Evolutionary conservation across 2,329 filamentous ascomycete species (phyloP).

Genomic region (Colletotrichum brevisporum): DNA sequence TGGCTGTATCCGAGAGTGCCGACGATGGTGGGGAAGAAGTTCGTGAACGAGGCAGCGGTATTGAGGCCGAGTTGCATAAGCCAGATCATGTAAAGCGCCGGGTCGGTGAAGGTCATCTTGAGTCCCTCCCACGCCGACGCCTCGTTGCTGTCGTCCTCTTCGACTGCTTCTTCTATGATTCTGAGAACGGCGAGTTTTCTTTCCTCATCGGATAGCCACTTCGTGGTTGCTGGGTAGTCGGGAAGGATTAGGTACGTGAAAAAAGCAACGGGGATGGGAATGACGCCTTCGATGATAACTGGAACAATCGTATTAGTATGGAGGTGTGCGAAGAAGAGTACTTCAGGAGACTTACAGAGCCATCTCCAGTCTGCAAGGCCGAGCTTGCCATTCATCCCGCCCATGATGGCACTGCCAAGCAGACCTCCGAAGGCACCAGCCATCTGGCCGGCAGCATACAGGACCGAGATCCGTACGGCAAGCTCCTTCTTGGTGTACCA

Average conservation of each 20-base stretch:
- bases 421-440: slow-evolving; percentile 48
- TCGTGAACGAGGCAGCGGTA: slow-evolving; percentile 19
- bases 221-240: slow-evolving; percentile 52
- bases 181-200: slow-evolving; percentile 52
- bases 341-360: slow-evolving; percentile 76
- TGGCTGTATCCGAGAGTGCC: slow-evolving; percentile 12
- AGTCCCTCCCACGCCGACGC: slow-evolving; percentile 16
- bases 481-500: slow-evolving; percentile 64
- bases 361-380: slow-evolving; percentile 76
- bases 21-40: slow-evolving; percentile 15
- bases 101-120: slow-evolving; percentile 21
- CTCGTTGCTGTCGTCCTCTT: slow-evolving; percentile 2
- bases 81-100: slow-evolving; percentile 29
- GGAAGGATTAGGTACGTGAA: slow-evolving; percentile 35
- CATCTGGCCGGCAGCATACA: slow-evolving; percentile 50
- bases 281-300: slow-evolving; percentile 25
- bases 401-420: slow-evolving; percentile 45
- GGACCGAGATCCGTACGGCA: slow-evolving; percentile 61
- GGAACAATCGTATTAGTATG: background rate
- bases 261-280: slow-evolving; percentile 35
- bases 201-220: slow-evolving; percentile 52
- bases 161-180: slow-evolving; percentile 16
- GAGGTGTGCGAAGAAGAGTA: background rate
- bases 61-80: slow-evolving; percentile 28
- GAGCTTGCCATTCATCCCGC: slow-evolving; percentile 47